Conservation (phyloP, 2,329 filamentous ascomycete genomes). For the Ilyonectria destructans region DNA sequence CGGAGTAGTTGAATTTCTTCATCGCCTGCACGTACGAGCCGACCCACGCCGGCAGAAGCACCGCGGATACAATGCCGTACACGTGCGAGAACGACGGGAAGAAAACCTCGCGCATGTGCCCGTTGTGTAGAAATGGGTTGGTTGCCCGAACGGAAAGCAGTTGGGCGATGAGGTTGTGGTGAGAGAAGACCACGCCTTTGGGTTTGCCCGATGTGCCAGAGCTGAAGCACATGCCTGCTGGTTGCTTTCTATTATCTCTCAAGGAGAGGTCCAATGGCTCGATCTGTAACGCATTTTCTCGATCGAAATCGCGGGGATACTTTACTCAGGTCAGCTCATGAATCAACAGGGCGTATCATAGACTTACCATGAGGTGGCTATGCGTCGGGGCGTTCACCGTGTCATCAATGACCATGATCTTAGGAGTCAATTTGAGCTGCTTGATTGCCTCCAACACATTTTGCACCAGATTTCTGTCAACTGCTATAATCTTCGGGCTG, state of each 20-base stretch:
- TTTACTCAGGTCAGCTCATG: not conserved
- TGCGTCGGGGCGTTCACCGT: not conserved
- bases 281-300: not conserved
- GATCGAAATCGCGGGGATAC: slow-evolving; percentile 25
- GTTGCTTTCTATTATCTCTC: slow-evolving; percentile 35
- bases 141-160: slow-evolving; percentile 41
- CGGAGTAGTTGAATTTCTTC: slow-evolving; percentile 41
- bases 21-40: slow-evolving; percentile 44
- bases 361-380: slow-evolving; percentile 3
- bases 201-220: slow-evolving; percentile 46
- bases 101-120: slow-evolving; percentile 47
- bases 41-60: slow-evolving; percentile 42
- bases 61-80: slow-evolving; percentile 45
- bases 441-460: slow-evolving; percentile 24
- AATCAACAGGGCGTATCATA: too few relatives aligned
- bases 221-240: slow-evolving; percentile 46
- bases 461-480: slow-evolving; percentile 31
- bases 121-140: slow-evolving; percentile 45
- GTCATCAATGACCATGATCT: slow-evolving; percentile 20
- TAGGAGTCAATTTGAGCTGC: not conserved
- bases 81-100: slow-evolving; percentile 49
- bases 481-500: slow-evolving; percentile 37
- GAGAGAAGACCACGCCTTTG: slow-evolving; percentile 44
- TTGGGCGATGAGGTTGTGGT: slow-evolving; percentile 45
- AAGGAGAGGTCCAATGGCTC: slow-evolving; percentile 30